Base-by-base conservation (phyloP, 768 basidiomycete genomes). In the Gymnopilus junonius region DNA sequence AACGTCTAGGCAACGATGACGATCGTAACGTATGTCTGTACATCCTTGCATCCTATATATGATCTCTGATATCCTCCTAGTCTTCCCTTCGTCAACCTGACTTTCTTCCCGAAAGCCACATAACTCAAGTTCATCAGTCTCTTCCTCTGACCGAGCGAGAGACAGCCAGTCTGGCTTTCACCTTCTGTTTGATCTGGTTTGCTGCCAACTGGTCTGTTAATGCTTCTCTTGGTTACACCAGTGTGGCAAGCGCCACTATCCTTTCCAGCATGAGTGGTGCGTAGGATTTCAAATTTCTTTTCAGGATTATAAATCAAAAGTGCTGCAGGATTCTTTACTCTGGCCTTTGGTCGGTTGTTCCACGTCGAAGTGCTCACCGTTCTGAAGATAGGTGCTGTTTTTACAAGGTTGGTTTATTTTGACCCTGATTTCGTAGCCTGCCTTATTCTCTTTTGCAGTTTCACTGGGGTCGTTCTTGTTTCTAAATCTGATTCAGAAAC, bases 151-250 rank as follows among this genome's bases (percentile, higher is more conserved):
- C 62, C 37, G 65, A 69, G n/a, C 72, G 72, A 46, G 89, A 97
- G 77, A 99, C 97, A 0, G 88, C 89, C 7, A 75, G 83, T 39
- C 82, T 99, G 12, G 94, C 97, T 4, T 78, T 86, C 5, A 76
- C 83, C 55, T 99, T 98, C 75, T 94, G 91, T 74, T 82, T 93
- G 61, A 79, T 97, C 35, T 99, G 96, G 94, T 97, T 99, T 70
- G 80, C 88, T 37, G 97, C 97, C 12, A 99, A 99, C 71, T 99
- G 95, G 94, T 75, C 88, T 11, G 79, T 97, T 31, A 97, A 96
- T 72, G 90, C 89, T 1, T 82, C 92, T 20, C 81, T 99, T 46
- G 88, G 86, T 31, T 92, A 90, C 72, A 99, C 97, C 1, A 94
- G 90, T 69, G 96, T 98, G n/a, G 93, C 94, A 2, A 97, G 94